Conservation (phyloP, 2,329 filamentous ascomycete species). For the Plenodomus biglobosus region DNA sequence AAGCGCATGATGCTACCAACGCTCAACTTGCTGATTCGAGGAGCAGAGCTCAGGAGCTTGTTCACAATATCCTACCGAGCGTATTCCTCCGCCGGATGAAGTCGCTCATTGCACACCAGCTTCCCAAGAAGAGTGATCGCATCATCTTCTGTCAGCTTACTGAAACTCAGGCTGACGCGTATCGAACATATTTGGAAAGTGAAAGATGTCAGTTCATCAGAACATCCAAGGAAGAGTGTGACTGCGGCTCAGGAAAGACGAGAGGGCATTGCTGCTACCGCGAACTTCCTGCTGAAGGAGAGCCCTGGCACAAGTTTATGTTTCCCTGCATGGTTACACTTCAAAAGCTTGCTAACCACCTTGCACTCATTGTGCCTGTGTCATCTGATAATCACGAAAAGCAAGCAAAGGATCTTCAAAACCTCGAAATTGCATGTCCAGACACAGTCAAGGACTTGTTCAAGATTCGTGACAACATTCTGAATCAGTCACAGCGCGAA, state of each 20-base stretch:
- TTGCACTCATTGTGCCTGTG: constrained; percentile 80
- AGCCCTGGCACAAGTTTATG: constrained; percentile 72
- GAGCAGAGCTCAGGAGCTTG: constrained; percentile 79
- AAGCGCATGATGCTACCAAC: constrained; percentile 87
- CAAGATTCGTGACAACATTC: constrained; percentile 72
- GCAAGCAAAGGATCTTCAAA: constrained; percentile 73
- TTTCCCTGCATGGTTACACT: constrained; percentile 83
- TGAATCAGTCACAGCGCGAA: constrained; percentile 79
- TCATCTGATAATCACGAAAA: constrained; percentile 67
- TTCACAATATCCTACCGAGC: constrained; percentile 80
- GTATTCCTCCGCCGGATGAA: constrained; percentile 96
- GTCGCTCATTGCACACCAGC: constrained; percentile 82
- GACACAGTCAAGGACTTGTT: constrained; percentile 74
- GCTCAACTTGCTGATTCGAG: constrained; percentile 79
- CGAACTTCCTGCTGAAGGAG: constrained; percentile 56
- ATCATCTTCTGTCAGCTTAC: constrained; percentile 96
- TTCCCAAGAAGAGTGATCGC: constrained; percentile 91
- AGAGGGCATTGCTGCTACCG: constrained; percentile 80
- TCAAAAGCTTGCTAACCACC: constrained; percentile 87
- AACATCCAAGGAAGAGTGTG: constrained; percentile 66
- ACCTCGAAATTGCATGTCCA: constrained; percentile 73
- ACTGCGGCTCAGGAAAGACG: constrained; percentile 68
- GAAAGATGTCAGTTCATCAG: constrained; percentile 70
- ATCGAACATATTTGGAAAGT: constrained; percentile 77
- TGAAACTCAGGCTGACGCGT: constrained; percentile 75